A percentile compares a stretch with the other conserved stretches of the same genome.
Evolutionary conservation across 176 grass and related monocot genomes (phyloP).

Genomic region (Zea luxurians): DNA sequence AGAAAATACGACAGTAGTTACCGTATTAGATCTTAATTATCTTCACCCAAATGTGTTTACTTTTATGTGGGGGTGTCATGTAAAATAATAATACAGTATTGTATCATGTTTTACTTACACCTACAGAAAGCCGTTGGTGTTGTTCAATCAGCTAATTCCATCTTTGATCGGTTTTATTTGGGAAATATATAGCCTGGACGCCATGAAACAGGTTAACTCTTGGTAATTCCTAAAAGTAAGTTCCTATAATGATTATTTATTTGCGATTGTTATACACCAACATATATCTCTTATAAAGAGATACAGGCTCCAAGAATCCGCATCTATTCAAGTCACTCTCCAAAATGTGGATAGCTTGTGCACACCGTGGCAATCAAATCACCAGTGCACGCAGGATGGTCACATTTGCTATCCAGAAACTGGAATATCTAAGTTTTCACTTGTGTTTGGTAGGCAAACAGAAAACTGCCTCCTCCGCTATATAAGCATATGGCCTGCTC

Average conservation of each 20-base stretch:
- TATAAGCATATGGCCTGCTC: constrained; percentile 55
- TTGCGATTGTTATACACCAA: constrained; percentile 19
- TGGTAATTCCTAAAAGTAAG: background rate
- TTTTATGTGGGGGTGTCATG: background rate
- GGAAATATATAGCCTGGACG: constrained; percentile 23
- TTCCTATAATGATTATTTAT: constrained; percentile 34
- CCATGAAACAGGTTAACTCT: constrained; percentile 14
- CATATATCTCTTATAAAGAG: constrained; percentile 40
- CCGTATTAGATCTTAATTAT: constrained; percentile 15
- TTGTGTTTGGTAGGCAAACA: constrained; percentile 45
- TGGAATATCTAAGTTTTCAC: constrained; percentile 58
- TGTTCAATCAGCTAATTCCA: constrained; percentile 27
- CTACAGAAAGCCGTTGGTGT: constrained; percentile 4
- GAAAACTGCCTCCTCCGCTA: constrained; percentile 54
- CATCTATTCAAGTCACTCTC: constrained; percentile 55
- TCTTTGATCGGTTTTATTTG: constrained; percentile 6
- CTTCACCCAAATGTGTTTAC: constrained; percentile 16
- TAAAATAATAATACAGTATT: constrained; percentile 19
- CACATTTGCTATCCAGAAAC: constrained; percentile 49
- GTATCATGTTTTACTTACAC: background rate
- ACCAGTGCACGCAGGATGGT: constrained; percentile 50
- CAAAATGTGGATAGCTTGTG: constrained; percentile 63
- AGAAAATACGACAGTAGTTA: constrained; percentile 1
- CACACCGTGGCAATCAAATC: constrained; percentile 68
- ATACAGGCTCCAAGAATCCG: constrained; percentile 47